Evolutionary conservation across 257 asterid species (phyloP), one percentile per base, ranked within the genome.

Genomic region (Coffea eugenioides): DNA sequence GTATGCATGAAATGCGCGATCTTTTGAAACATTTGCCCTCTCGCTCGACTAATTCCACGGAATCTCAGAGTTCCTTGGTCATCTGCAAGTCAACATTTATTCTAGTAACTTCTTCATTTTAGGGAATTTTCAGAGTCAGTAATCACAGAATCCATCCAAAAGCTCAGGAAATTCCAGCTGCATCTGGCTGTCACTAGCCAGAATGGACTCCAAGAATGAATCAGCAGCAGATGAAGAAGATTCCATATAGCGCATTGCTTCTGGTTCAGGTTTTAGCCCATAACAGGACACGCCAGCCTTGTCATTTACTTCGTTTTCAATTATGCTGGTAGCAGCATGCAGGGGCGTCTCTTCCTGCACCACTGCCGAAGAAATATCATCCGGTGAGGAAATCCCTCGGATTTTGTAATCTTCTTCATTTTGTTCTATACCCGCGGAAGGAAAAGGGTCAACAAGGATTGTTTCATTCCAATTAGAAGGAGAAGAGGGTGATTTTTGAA

Each of bases 141-240:
- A 90, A 72, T 87, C 90, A 59, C 80, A 87, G 71, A 74, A 86
- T 23, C 84, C 97, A 79, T 83, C 89, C 61, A 88, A 84, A 81
- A 92, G 73, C 49, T 79, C 77, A 75, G 97, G 95, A 88, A 92
- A 93, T 77, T 85, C 93, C 76, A 85, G 85, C 76, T n/a, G 81
- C 93, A 92, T 93, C 81, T 93, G n/a, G n/a, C 78, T 82, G 76
- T 94, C 97, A 75, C 85, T 90, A 75, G 97, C 97, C 90, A 95
- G 80, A 69, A 96, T 91, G 8, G 87, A 87, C 15, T 94, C 95
- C 84, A 96, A 97, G 57, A 96, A 93, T 4, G 93, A 91, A 80
- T 88, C 95, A 20, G 82, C 88, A 66, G 83, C 81, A 48, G 84
- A 75, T 6, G 88, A 73, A 39, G 70, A 70, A 56, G 80, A 73